These are phyloP conservation scores for Pseudogymnoascus verrucosus DNA, from an alignment of 2,329 filamentous ascomycete species.

Conservation along the genomic window DNA sequence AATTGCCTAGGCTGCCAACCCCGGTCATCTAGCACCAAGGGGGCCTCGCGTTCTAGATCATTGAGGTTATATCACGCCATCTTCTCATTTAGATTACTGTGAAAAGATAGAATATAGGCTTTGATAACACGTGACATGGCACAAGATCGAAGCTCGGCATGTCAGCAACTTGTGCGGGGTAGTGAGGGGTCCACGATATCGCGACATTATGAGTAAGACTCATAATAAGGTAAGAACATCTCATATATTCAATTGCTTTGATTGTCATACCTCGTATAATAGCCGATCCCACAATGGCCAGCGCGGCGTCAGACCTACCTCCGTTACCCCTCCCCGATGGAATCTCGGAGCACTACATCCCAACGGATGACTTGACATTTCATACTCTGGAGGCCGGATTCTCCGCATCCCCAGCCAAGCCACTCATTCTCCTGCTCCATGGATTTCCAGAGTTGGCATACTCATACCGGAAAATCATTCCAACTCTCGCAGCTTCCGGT, in stretches of 20 bases:
- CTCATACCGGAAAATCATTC: constrained; percentile 59
- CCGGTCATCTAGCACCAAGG: background rate
- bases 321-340: constrained; percentile 42
- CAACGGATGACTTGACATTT: constrained; percentile 52
- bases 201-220: background rate
- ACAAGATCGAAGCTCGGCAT: background rate
- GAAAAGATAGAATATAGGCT: background rate
- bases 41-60: background rate
- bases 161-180: background rate
- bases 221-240: background rate
- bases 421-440: constrained; percentile 54
- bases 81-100: background rate
- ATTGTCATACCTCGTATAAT: background rate
- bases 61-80: background rate
- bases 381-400: constrained; percentile 51
- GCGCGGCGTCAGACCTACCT: background rate
- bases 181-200: background rate
- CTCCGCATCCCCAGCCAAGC: constrained; percentile 32
- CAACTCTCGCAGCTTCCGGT: constrained; percentile 47
- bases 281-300: constrained; percentile 21
- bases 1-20: background rate
- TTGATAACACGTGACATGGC: background rate
- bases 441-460: constrained; percentile 63
- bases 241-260: background rate
- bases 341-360: constrained; percentile 47